A percentile compares a stretch with the other conserved stretches of the same genome.
These are phyloP conservation scores for Fusarium devonianum DNA, from an alignment of 2,329 filamentous ascomycete species.

Conservation along the genomic window DNA sequence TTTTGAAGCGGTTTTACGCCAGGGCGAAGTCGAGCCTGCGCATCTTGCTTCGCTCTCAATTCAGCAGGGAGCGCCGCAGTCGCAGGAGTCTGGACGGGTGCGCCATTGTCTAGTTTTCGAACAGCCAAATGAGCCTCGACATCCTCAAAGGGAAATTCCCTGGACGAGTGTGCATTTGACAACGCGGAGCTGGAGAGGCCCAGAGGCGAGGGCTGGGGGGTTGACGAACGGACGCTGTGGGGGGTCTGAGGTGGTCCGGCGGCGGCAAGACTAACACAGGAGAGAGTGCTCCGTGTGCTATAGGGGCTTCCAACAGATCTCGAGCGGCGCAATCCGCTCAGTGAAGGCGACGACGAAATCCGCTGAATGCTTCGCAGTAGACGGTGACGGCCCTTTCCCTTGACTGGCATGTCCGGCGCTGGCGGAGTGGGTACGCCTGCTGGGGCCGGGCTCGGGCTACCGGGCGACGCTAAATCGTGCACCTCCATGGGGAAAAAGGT, in stretches of 20 bases:
- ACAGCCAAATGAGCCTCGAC: slow-evolving; percentile 59
- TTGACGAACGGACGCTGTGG: slow-evolving; percentile 41
- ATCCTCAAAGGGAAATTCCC: slow-evolving; percentile 52
- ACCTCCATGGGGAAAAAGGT: slow-evolving; percentile 33
- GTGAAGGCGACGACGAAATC: slow-evolving; percentile 80
- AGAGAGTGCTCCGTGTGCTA: slow-evolving; percentile 59
- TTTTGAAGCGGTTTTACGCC: slow-evolving; percentile 39
- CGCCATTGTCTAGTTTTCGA: slow-evolving; percentile 62
- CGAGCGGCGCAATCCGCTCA: slow-evolving; percentile 68
- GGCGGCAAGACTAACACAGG: slow-evolving; percentile 61
- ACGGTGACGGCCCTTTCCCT: slow-evolving; percentile 72
- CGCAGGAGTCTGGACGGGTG: slow-evolving; percentile 47
- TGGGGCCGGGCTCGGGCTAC: slow-evolving; percentile 39
- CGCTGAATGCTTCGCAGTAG: slow-evolving; percentile 78
- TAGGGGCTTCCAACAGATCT: slow-evolving; percentile 75
- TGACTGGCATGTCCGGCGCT: slow-evolving; percentile 48
- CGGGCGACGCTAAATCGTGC: slow-evolving; percentile 35
- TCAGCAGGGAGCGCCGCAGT: slow-evolving; percentile 72
- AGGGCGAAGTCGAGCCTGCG: slow-evolving; percentile 27
- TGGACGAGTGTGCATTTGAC: slow-evolving; percentile 50
- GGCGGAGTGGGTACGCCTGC: slow-evolving; percentile 38
- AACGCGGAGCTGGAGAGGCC: slow-evolving; percentile 46
- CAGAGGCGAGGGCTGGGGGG: slow-evolving; percentile 52
- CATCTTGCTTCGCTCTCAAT: slow-evolving; percentile 54
- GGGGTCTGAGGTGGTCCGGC: slow-evolving; percentile 43